Evolutionary conservation across 2,329 filamentous ascomycete species (phyloP), one percentile per base, ranked within the genome.

Genomic region (Paecilomyces formosus): DNA sequence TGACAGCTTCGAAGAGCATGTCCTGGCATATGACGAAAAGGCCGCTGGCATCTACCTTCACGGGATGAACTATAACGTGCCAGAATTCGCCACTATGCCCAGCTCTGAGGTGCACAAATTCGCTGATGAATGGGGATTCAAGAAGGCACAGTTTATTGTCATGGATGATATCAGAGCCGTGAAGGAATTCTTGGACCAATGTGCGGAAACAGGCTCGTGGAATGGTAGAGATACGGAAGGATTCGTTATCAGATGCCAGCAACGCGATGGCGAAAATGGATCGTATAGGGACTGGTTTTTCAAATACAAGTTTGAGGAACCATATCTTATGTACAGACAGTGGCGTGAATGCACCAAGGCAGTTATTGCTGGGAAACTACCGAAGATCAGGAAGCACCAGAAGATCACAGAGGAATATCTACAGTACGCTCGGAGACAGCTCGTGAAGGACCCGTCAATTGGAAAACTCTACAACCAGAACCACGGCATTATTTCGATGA

Each of bases 241-340:
- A 3, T 99, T 99, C 66, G 94, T 99, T 58, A 88, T 99, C 65
- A 88, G 94, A 58, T 97, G 94, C 82, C 90, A 85, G 77, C 86
- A 79, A 79, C 80, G 70, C 56, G 68, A 75, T 54, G 78, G 79
- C 0, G 76, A 74, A 1, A 70, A 72, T 13, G 73, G 72, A 1
- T 82, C 84, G 0, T 94, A 87, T 72, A 78, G 84, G n/a, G 92
- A 99, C 72, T 99, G 94, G 94, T 99, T 99, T 76, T 99, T 99
- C 86, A 99, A 99, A 76, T 99, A 92, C 84, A 99, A 99, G 78
- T 99, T 99, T 61, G 94, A 99, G 70, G 94, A 99, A 76, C 94
- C 94, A 0, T 99, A 99, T 71, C 79, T 99, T 61, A 95, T 99
- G 91, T 99, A 97, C 76, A 87, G 94, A 24, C 94, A 99, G 77